Evolutionary conservation across 2,329 filamentous ascomycete species (phyloP), one percentile per base, ranked within the genome.

Genomic region (Cucurbitaria berberidis): DNA sequence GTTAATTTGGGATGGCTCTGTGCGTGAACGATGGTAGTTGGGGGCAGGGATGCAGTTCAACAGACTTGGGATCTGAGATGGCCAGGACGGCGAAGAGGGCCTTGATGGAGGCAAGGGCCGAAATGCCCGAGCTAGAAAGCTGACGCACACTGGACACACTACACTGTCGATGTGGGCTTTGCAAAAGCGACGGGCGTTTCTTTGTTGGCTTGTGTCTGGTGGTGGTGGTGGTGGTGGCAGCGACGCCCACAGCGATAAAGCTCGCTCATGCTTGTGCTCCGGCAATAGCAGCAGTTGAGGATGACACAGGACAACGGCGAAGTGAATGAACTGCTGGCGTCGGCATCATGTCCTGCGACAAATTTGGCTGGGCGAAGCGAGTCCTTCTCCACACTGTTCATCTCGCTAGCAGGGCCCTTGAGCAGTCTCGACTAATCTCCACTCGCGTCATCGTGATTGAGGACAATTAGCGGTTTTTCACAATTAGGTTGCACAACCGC

Each of bases 331-430:
- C 44, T 60, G 55, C 55, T 59, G 54, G 55, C 55, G 61, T 56
- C 55, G 60, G 56, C 60, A 62, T 59, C 51, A 52, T 47, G 49
- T 58, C 48, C 69, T 72, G 68, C 67, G 66, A 70, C 68, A 60
- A 66, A 57, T n/a, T 60, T 62, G 63, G 63, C 67, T 61, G 62
- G 11, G 64, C 51, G 58, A 51, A 48, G 57, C 62, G 64, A 63
- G 66, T 69, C 69, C 68, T 70, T 69, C 68, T 74, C 69, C 70
- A 72, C 70, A 70, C 46, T 58, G 59, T 64, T 74, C 70, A 74
- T 74, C 60, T 74, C 72, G 72, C 70, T 74, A 71, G 66, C 46
- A 38, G 36, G 57, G 61, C 55, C 63, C 53, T 59, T 59, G 50
- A 45, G 51, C 49, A 60, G 52, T 49, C 44, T 57, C 54, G 56